phyloP scores from a whole-genome alignment of 163 green algal genomes.

The Volvox carteri region DNA sequence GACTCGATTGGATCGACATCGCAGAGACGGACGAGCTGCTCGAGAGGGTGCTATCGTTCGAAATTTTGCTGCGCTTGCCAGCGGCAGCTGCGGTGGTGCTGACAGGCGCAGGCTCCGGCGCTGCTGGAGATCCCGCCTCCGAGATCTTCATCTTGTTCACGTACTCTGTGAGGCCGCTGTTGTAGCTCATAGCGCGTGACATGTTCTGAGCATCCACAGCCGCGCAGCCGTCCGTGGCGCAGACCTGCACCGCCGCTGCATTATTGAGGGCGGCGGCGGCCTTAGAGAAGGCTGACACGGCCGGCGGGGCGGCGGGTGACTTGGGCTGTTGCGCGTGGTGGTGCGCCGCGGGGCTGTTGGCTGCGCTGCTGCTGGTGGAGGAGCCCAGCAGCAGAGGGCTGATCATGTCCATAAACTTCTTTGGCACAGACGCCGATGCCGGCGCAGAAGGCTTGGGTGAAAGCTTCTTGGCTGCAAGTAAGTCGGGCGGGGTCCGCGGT shows the following conservation, averaged over 20 bases:
- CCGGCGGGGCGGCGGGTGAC: neutral
- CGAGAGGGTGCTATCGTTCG: slow-evolving; percentile 43
- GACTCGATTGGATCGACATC: slow-evolving; percentile 45
- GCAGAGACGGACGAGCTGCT: slow-evolving; percentile 26
- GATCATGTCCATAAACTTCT: slow-evolving; percentile 67
- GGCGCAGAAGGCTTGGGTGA: neutral
- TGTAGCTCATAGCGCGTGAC: slow-evolving; percentile 46
- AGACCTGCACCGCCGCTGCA: neutral
- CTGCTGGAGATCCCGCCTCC: slow-evolving; percentile 16
- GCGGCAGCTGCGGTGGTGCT: neutral
- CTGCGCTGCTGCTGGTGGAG: slow-evolving; percentile 13
- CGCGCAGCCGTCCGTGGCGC: neutral
- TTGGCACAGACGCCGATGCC: slow-evolving; percentile 31
- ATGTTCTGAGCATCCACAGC: slow-evolving; percentile 2
- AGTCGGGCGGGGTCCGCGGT: neutral
- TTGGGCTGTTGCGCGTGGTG: slow-evolving; percentile 20
- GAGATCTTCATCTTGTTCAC: slow-evolving; percentile 64
- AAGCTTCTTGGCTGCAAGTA: slow-evolving; percentile 54
- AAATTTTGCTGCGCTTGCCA: slow-evolving; percentile 59
- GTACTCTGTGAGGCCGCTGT: slow-evolving; percentile 55
- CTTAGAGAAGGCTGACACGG: slow-evolving; percentile 42
- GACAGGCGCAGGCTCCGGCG: neutral
- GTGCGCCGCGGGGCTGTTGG: slow-evolving; percentile 29
- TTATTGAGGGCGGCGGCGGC: slow-evolving; percentile 31
- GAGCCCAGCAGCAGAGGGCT: slow-evolving; percentile 59